Evolutionary conservation across 1,139 yeast species (phyloP), one percentile per base, ranked within the genome.

Genomic region (Geotrichum reessii): DNA sequence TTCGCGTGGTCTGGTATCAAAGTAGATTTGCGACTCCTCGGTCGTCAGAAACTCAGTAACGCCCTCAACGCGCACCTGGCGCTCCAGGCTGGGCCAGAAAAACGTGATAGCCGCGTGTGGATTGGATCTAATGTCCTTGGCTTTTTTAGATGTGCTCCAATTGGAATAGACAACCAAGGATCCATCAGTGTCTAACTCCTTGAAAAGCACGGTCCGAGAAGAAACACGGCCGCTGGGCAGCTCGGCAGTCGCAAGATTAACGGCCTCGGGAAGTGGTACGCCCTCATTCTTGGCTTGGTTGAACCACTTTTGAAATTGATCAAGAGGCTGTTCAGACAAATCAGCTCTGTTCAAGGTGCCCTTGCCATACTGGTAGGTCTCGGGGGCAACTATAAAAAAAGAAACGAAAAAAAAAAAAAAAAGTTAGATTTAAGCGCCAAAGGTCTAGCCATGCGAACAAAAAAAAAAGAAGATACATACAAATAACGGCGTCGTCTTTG

Each of bases 1-100:
- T 5, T 95, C 97, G 62, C 96, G 79, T 42, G 99, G 98, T 68
- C 99, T 80, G 1, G 96, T 87, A 58, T 82, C 80, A 73, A 83
- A 93, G 73, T 93, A 93, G 58, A 85, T 78, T 66, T 86, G 84
- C 9, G 91, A 81, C 47, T 87, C 89, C 65, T 87, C 92, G 61
- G 85, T 78, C 37, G 83, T 77, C 40, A 92, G 87, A 63, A 80
- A 81, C 71, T 88, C 95, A 68, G 90, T 85, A 12, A 76, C 66
- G 42, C 99, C 99, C 72, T 93, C 99, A 12, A 93, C 86, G 63
- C 99, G 80, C 7, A 93, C 96, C 73, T 91, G 97, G 64, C 97
- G 83, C 74, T 93, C 97, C 52, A 86, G 72, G 64, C 83, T 84
- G 58, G 88, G 89, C 98, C 99, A 93, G 75, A 91, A 92, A 71